Base-by-base conservation (phyloP, 106 monocot species). In the Cymbidium sinense region DNA sequence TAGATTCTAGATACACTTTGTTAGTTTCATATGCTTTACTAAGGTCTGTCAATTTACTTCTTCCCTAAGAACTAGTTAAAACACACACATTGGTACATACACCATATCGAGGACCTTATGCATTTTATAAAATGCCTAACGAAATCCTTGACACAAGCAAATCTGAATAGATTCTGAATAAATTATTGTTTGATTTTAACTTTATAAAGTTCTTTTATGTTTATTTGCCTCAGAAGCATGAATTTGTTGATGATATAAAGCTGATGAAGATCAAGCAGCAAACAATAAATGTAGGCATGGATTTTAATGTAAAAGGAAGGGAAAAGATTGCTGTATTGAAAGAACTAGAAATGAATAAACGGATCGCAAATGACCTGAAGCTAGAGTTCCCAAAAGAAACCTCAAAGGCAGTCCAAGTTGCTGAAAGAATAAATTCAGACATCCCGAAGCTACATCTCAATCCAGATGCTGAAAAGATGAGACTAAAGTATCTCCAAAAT, bases 291-390 rank as follows among this genome's bases (percentile, higher is more conserved):
- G 28, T 90, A 15, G 88, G 88, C 79, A 88, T 86, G 88, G 93
- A 93, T 54, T 84, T 93, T 33, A 86, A 86, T 64, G 79, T 84
- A 23, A 93, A 88, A 82, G 88, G 90, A 83, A 88, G 78, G 69
- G 90, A 90, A 73, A 90, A 88, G 12, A 69, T 93, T 43, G 83
- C 85, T 34, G 80, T 90, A 35, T 70, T 93, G 34, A 83, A 90
- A 85, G 93, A 93, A 69, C 75, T 93, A 19, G 90, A 93, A 78
- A 77, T 67, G 80, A 90, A 86, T 0, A 93, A 93, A 76, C 79
- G 54, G 78, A 70, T 81, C 36, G 64, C 84, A 29, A 82, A 93
- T 77, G 69, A 35, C n/a, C 79, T 93, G 50, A 90, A 86, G 72
- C 47, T 47, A 47, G 2, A 47, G 47, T 28, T 90, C 71, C 77